These are phyloP conservation scores for Elongisporangium senticosum DNA, from an alignment of 352 stramenopile genomes.

Conservation along the genomic window DNA sequence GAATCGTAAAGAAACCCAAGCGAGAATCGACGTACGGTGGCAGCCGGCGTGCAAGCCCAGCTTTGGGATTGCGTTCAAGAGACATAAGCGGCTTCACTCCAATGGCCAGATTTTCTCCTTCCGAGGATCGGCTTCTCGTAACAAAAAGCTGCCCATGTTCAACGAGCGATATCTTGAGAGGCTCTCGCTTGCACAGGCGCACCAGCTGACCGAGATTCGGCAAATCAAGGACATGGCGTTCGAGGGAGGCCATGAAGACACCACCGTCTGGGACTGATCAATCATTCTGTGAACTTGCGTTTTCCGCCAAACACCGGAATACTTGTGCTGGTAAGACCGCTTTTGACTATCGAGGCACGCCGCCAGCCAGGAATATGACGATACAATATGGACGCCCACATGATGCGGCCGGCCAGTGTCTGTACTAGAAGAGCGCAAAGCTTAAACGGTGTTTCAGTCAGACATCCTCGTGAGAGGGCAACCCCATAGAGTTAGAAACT, in stretches of 20 bases:
- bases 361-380: no score
- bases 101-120: neutral
- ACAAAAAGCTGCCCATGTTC: constrained; percentile 17
- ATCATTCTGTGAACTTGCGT: no score
- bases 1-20: constrained; percentile 25
- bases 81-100: neutral
- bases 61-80: neutral
- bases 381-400: no score
- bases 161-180: constrained; percentile 25
- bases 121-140: neutral
- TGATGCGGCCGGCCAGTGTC: no score
- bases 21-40: neutral
- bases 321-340: no score
- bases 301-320: no score
- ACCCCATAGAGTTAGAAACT: no score
- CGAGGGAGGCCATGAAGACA: constrained; percentile 17
- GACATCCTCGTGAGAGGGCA: no score
- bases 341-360: no score
- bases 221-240: constrained; percentile 23
- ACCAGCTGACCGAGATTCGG: constrained; percentile 20
- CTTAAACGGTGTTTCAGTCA: no score
- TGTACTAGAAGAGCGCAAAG: no score
- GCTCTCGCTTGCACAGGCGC: constrained; percentile 28
- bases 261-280: neutral
- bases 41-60: neutral